Evolutionary conservation across 78 protist genomes (phyloP), one percentile per base, ranked within the genome.

Genomic region (Speleostelium caveatum): DNA sequence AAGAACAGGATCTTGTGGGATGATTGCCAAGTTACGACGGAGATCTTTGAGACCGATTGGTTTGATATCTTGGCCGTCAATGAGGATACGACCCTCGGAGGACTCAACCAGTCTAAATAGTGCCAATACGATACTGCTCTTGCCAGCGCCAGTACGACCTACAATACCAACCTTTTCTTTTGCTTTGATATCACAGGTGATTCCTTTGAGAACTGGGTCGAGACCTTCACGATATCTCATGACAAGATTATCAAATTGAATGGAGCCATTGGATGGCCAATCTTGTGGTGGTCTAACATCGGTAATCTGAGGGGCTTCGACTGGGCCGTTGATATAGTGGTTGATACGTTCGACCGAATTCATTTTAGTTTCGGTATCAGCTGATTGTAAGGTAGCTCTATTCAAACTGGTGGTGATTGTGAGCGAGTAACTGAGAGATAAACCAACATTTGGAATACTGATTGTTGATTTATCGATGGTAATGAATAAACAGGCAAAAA

Each of bases 121-220:
- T 8, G 96, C 97, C 0, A 87, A 66, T 6, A 94, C 59, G 33
- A 97, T 55, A 24, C 88, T 58, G 24, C 96, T 73, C 95, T 97
- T 98, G 53, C 99, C 99, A 3, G 98, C 93, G 41, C 99, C 99
- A 12, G 99, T 98, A 38, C 99, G 92, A 16, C 99, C 99, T 7
- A 96, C 97, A 66, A 98, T 71, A 51, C 99, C 99, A 51, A 97
- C 35, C 91, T 95, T 96, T 75, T 94, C 96, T 14, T 86, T 72
- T 19, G 96, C 61, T 5, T 72, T 45, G 19, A 97, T 65, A 22
- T 19, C 63, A 45, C 94, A 35, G 19, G 30, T 3, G 36, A 97
- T 49, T 35, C 89, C 97, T 19, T 53, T 32, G 33, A 97, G 59
- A 49, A 89, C 96, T 2, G 89, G 92, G 28, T 69, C 86, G n/a